A percentile compares a stretch with the other conserved stretches of the same genome.
Conservation (phyloP, 2,329 filamentous ascomycete species). For the Scopulariopsis brevicaulis region DNA sequence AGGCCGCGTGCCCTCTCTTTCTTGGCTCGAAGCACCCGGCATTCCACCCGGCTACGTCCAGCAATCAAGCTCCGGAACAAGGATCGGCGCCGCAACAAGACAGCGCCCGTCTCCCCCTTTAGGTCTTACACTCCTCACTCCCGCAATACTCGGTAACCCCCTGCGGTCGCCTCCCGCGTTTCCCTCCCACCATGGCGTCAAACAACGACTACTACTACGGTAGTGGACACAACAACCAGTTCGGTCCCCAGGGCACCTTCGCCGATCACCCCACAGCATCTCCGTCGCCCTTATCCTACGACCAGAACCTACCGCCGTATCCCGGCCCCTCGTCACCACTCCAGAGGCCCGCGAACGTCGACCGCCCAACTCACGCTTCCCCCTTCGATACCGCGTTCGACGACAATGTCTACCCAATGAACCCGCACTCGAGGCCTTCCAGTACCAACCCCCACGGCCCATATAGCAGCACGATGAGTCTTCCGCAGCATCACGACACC, state of each 20-base stretch:
- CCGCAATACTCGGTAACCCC: not conserved
- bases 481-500: constrained; percentile 29
- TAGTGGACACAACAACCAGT: constrained; percentile 4
- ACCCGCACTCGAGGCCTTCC: constrained; percentile 10
- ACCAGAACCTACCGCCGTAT: constrained; percentile 2
- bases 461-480: constrained; percentile 24
- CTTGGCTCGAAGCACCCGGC: not conserved
- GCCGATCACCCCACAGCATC: constrained; percentile 6
- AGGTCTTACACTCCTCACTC: not conserved
- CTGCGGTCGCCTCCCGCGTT: not conserved
- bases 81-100: not conserved
- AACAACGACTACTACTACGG: constrained; percentile 9
- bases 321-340: constrained; percentile 7
- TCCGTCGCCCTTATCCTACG: constrained; percentile 6
- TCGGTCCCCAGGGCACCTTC: constrained; percentile 1
- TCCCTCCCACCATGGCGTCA: constrained; percentile 5
- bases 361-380: constrained; percentile 27
- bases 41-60: not conserved
- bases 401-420: constrained; percentile 52
- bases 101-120: not conserved
- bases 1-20: not conserved
- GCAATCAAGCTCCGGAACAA: not conserved
- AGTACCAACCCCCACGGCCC: constrained; percentile 11
- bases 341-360: constrained; percentile 19
- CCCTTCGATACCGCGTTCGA: constrained; percentile 59